Evolutionary conservation across 257 asterid genomes (phyloP), one percentile per base, ranked within the genome.

Genomic region (Phtheirospermum japonicum): DNA sequence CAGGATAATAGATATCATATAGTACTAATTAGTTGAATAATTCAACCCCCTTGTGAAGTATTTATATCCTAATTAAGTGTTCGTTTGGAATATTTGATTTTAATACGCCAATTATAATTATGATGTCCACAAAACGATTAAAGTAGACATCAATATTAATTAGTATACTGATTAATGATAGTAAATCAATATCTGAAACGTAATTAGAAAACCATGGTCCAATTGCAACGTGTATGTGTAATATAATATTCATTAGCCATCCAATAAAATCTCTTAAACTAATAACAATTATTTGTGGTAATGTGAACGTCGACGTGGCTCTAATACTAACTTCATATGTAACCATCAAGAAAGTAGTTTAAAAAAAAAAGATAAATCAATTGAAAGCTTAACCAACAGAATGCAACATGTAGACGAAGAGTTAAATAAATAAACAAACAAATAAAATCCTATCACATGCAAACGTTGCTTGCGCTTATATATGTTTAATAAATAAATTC

Each of bases 281-380:
- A 43, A 72, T 23, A 17, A 13, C 9, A 52, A 32, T 45, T 33
- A 43, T 46, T 59, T 14, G 61, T 54, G 72, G 59, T 63, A 61
- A 54, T 57, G 54, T 53, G 19, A 66, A 52, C 45, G 69, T 59
- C 50, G 76, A 72, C 72, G 42, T 36, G 73, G 68, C 64, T 59
- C 5, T 39, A 36, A 40, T n/a, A 30, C 72, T 51, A 16, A 54
- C 60, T 42, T 1, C 76, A 42, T 59, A 48, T 56, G 66, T 28
- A 28, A 32, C 45, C 59, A 63, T 30, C 57, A 66, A 53, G 48
- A 45, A 59, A 66, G 28, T n/a, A 17, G 36, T 51, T 26, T n/a
- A n/a, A n/a, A n/a, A n/a, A n/a, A n/a, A 54, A 12, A 2, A 11
- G 50, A 59, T 13, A 2, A 40, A 63, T 43, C 59, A 69, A 39